Base-by-base conservation (phyloP, 2,329 filamentous ascomycete species). In the Colletotrichum tofieldiae region DNA sequence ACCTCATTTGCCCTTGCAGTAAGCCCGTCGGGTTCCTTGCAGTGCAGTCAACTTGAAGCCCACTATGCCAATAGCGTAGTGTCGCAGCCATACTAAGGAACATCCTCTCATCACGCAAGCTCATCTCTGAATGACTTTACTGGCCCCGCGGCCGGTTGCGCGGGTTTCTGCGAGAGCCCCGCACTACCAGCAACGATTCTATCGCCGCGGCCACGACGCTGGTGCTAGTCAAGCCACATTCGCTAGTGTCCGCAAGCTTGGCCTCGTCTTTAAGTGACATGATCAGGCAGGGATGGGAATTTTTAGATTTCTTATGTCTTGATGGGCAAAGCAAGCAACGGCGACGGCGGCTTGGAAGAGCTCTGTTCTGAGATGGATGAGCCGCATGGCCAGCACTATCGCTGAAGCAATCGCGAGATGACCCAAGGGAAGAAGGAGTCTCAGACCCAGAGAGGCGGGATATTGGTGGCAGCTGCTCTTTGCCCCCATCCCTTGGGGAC, bases 361-460 rank as follows among this genome's bases (percentile, higher is more conserved):
- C 7, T 8, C 35, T 5, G 29, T 18, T 43, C 61, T 29, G 47
- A 37, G 52, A 47, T 58, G 37, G 47, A 55, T 35, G n/a, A 18
- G 35, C 65, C 51, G 59, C 47, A 60, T 49, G 52, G 52, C 35
- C 69, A 18, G 37, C 37, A 72, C 52, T 70, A 72, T 72, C 45
- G 45, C 26, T 65, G 70, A 70, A 39, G 70, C 65, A 72, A 72
- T 72, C 51, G 60, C 70, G 65, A 72, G 54, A 72, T 72, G 70
- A 61, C n/a, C 66, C 65, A 72, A 72, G 70, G 70, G 70, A 72
- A 69, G 51, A 47, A 65, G 65, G 60, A 65, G 59, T 70, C 66
- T 72, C 18, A 70, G 70, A 70, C 70, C 60, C 29, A 23, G 52
- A 56, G 23, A 60, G 59, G 54, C 65, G 59, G 54, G 65, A 64